A percentile compares a stretch with the other conserved stretches of the same genome.
Conservation (phyloP, 1,284 basidiomycete species). For the Hymenochaete sp. region DNA sequence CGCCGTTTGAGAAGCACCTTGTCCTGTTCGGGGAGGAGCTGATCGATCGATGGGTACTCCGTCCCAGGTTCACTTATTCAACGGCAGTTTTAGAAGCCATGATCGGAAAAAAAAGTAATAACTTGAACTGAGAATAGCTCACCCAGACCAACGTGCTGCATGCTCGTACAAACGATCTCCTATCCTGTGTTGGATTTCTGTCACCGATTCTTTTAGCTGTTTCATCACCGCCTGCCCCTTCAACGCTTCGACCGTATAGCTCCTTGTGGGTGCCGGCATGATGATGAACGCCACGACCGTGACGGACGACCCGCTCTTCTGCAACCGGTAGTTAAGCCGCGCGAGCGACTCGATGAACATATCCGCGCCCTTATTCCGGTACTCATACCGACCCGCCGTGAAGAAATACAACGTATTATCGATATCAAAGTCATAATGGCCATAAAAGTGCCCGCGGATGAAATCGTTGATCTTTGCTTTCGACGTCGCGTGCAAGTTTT, state of each 20-base stretch:
- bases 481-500: conserved; percentile 86
- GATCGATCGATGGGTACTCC: conserved; percentile 60
- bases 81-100: conserved; percentile 13
- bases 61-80: conserved; percentile 60
- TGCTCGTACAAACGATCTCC: conserved; percentile 90
- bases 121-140: conserved; percentile 22
- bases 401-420: conserved; percentile 98
- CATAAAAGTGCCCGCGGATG: conserved; percentile 95
- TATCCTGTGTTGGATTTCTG: conserved; percentile 88
- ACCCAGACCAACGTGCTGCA: conserved; percentile 87
- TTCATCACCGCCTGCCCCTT: conserved; percentile 98
- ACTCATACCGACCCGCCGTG: conserved; percentile 98
- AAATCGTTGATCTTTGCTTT: conserved; percentile 99
- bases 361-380: conserved; percentile 98
- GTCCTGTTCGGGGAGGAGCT: conserved; percentile 85
- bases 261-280: conserved; percentile 94
- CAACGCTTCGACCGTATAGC: conserved; percentile 95
- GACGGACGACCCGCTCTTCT: conserved; percentile 68
- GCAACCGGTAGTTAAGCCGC: conserved; percentile 82
- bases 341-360: conserved; percentile 99
- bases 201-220: conserved; percentile 90
- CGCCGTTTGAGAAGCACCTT: conserved; percentile 93
- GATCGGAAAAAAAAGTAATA: conserved; percentile 1
- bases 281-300: conserved; percentile 98
- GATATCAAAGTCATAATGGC: conserved; percentile 91